These are phyloP conservation scores for Salicornia ramosissima DNA, from an alignment of 148 eudicot genomes.

Conservation along the genomic window DNA sequence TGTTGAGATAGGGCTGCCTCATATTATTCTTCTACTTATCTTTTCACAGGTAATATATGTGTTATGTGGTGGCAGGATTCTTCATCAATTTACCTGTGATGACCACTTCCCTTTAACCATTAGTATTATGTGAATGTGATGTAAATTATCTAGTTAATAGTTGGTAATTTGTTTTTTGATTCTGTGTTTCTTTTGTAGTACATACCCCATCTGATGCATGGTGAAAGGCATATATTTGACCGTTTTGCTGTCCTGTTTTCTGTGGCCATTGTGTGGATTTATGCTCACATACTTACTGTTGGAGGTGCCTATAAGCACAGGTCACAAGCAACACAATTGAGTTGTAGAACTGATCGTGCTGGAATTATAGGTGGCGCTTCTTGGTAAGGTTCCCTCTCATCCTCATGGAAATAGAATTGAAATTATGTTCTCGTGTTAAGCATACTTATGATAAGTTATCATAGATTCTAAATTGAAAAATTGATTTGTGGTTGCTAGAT, in stretches of 20 bases:
- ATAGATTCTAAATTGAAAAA: not conserved
- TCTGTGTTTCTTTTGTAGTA: slow-evolving; percentile 51
- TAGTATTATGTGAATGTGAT: not conserved
- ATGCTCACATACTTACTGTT: slow-evolving; percentile 79
- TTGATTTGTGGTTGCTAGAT: not conserved
- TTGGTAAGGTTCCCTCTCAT: slow-evolving; percentile 44
- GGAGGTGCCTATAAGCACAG: slow-evolving; percentile 79
- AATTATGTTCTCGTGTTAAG: not conserved
- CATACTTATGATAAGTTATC: not conserved
- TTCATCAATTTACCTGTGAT: not conserved
- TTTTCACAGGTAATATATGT: slow-evolving; percentile 57
- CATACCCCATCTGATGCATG: slow-evolving; percentile 60
- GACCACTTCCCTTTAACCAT: not conserved
- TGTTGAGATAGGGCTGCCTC: slow-evolving; percentile 74
- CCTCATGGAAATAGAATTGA: not conserved
- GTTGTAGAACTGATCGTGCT: slow-evolving; percentile 93
- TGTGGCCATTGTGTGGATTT: slow-evolving; percentile 74
- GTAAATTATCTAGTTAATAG: not conserved
- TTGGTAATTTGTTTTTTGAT: not conserved
- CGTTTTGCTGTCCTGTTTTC: slow-evolving; percentile 83
- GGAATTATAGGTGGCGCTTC: slow-evolving; percentile 72
- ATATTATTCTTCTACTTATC: slow-evolving; percentile 55
- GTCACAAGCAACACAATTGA: slow-evolving; percentile 52
- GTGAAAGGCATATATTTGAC: slow-evolving; percentile 55
- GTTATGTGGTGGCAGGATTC: not conserved